These are phyloP conservation scores for Exobasidium rhododendri DNA, from an alignment of 1,284 basidiomycete genomes.

Conservation along the genomic window DNA sequence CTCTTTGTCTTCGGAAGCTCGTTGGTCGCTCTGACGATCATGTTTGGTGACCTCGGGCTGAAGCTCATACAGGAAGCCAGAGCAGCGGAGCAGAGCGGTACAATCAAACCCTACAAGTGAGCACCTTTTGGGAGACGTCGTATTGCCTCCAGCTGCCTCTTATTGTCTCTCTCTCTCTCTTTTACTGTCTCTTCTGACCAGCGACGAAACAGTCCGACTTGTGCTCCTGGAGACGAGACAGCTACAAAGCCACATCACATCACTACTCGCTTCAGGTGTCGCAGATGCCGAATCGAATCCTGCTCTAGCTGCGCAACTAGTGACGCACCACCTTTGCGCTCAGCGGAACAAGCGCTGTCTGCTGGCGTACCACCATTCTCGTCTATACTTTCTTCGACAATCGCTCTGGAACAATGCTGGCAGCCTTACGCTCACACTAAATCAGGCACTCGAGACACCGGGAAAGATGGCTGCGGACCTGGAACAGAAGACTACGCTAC, in stretches of 20 bases:
- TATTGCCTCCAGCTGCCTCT: neutral
- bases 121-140: slow-evolving; percentile 18
- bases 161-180: neutral
- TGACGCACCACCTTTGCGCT: slow-evolving; percentile 82
- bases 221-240: slow-evolving; percentile 87
- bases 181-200: slow-evolving; percentile 12
- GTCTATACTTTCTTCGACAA: slow-evolving; percentile 75
- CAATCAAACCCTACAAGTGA: slow-evolving; percentile 81
- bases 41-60: slow-evolving; percentile 75
- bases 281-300: slow-evolving; percentile 55
- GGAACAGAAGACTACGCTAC: slow-evolving; percentile 62
- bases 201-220: slow-evolving; percentile 74
- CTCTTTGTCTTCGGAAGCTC: too few relatives aligned
- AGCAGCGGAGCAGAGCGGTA: slow-evolving; percentile 74
- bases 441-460: slow-evolving; percentile 50
- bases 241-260: slow-evolving; percentile 61
- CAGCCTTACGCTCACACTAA: slow-evolving; percentile 79
- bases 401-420: slow-evolving; percentile 91
- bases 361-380: slow-evolving; percentile 82
- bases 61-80: slow-evolving; percentile 82
- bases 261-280: slow-evolving; percentile 57
- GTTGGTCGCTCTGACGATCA: slow-evolving; percentile 37
- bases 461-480: neutral
- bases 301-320: slow-evolving; percentile 65
- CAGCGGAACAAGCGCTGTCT: slow-evolving; percentile 88